A percentile compares a stretch with the other conserved stretches of the same genome.
Evolutionary conservation across 805 yeast genomes (phyloP).

Genomic region (Pichia cabralensis): DNA sequence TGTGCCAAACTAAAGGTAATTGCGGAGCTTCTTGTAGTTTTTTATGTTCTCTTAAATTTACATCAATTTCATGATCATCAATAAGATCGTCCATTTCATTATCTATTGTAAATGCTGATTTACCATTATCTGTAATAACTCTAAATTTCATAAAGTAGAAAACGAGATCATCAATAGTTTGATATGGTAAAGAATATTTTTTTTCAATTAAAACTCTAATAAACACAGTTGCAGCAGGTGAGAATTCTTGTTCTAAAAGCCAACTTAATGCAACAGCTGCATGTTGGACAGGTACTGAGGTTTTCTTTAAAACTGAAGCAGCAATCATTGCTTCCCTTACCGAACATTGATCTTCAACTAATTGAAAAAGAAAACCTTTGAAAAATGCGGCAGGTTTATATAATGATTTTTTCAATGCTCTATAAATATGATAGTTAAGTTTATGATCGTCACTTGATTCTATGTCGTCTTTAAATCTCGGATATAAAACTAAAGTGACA

Average conservation of each 20-base stretch:
- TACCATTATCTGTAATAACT: constrained; percentile 34
- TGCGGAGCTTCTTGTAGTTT: constrained; percentile 33
- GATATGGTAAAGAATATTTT: constrained; percentile 94
- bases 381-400: constrained; percentile 97
- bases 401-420: constrained; percentile 83
- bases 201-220: constrained; percentile 85
- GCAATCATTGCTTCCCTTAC: constrained; percentile 92
- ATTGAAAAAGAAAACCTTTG: constrained; percentile 89
- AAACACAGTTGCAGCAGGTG: constrained; percentile 84
- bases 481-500: constrained; percentile 56
- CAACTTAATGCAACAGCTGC: constrained; percentile 92
- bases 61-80: constrained; percentile 27
- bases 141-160: constrained; percentile 91
- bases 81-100: constrained; percentile 25
- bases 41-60: constrained; percentile 24
- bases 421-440: constrained; percentile 84
- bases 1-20: constrained; percentile 96
- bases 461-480: constrained; percentile 60
- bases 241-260: constrained; percentile 69
- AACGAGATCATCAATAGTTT: constrained; percentile 88
- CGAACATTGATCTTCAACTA: constrained; percentile 81
- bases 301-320: constrained; percentile 80
- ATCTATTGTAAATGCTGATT: constrained; percentile 8
- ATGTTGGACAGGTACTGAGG: constrained; percentile 89
- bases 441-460: constrained; percentile 68